These are phyloP conservation scores for Suhomyces choctaworum DNA, from an alignment of 1,139 yeast genomes.

Conservation along the genomic window DNA sequence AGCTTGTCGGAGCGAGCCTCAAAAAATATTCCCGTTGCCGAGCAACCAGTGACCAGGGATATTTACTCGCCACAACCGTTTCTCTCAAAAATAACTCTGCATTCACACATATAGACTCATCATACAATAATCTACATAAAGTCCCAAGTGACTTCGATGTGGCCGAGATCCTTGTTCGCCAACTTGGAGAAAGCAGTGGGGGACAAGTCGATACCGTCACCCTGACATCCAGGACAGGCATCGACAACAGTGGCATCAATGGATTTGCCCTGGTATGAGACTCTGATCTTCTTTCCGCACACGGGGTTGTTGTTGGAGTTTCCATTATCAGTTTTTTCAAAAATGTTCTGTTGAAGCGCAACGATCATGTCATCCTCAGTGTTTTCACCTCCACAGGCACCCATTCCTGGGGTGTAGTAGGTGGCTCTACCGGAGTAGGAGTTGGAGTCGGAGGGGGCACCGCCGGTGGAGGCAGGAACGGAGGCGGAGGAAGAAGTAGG, in stretches of 20 bases:
- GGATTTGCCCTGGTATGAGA: conserved; percentile 38
- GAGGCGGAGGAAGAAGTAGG: conserved; percentile 16
- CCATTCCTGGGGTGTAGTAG: conserved; percentile 42
- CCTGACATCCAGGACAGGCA: conserved; percentile 41
- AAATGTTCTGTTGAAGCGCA: conserved; percentile 40
- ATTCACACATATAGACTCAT: too few relatives aligned
- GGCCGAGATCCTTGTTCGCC: conserved; percentile 41
- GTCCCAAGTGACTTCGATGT: conserved; percentile 33
- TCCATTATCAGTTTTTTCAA: conserved; percentile 31
- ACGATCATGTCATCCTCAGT: conserved; percentile 50
- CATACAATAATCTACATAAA: conserved; percentile 2
- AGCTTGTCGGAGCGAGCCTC: too few relatives aligned
- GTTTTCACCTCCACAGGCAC: conserved; percentile 59
- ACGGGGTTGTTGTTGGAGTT: conserved; percentile 45
- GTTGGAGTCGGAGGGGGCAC: conserved; percentile 22
- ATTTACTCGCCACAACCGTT: too few relatives aligned
- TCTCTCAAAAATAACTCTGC: too few relatives aligned
- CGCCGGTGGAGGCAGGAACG: conserved; percentile 17
- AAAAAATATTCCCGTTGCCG: too few relatives aligned
- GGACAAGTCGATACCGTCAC: conserved; percentile 45
- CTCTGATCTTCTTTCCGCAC: conserved; percentile 45
- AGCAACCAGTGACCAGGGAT: too few relatives aligned
- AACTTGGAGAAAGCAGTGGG: conserved; percentile 41
- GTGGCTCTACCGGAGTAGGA: conserved; percentile 55
- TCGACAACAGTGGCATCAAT: conserved; percentile 47